Evolutionary conservation across 305 asterid species (phyloP), one percentile per base, ranked within the genome.

Genomic region (Withania somnifera): DNA sequence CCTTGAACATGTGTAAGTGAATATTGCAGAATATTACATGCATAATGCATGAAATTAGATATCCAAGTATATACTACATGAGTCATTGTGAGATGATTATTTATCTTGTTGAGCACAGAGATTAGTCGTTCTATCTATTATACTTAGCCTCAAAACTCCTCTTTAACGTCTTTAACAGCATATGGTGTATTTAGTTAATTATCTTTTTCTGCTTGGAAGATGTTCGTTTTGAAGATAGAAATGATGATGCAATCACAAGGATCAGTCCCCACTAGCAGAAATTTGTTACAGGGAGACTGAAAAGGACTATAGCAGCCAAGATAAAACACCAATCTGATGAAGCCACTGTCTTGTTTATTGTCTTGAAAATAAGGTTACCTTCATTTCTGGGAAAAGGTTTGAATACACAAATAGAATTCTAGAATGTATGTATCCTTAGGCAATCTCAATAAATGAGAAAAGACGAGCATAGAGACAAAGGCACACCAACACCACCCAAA

Each of bases 241-340:
- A 47, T 26, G 82, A 50, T 81, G 13, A 71, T 45, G 61, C 69
- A 19, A 73, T 63, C 73, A 63, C 79, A 73, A 61, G 71, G 61
- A 84, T 24, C 9, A 20, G 78, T 38, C 81, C 78, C 84, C 7
- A 13, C 68, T 42, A 63, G 51, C 20, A 11, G 19, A 11, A 34
- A 76, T 7, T 30, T 40, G 79, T 54, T 32, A 67, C 69, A 50
- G 69, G 11, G 52, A 24, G 80, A 15, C 32, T 47, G 84, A 81
- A 80, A 81, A 69, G 36, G 84, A 82, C 83, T 54, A 26, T 26
- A 79, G 82, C 45, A 40, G 38, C 32, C 52, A 66, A 82, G 42
- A 7, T 6, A 63, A 61, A 80, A 83, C 82, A 53, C 64, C 40
- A 38, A 56, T 36, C 45, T n/a, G 15, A 19, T 53, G 71, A 4